A percentile compares a stretch with the other conserved stretches of the same genome.
Evolutionary conservation across 2,329 filamentous ascomycete genomes (phyloP).

Genomic region (Diaporthe sp.): DNA sequence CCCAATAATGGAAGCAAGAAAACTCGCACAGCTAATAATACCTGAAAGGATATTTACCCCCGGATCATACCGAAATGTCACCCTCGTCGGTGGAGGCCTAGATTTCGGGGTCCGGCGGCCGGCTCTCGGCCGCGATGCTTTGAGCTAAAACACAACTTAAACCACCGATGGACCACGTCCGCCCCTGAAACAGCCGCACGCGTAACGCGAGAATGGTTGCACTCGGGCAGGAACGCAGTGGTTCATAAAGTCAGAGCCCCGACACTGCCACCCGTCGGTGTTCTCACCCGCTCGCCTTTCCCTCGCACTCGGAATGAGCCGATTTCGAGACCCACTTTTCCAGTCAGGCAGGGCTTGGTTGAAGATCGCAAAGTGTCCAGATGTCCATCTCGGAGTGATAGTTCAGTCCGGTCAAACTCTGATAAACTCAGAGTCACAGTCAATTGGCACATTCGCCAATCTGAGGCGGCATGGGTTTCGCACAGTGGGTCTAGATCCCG

Average conservation of each 20-base stretch:
- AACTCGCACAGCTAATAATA: not conserved
- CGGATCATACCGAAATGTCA: too few species aligned
- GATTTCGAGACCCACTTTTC: not conserved
- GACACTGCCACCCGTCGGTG: not conserved
- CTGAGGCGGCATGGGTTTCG: conserved; percentile 9
- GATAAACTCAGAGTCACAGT: not conserved
- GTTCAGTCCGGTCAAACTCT: conserved; percentile 20
- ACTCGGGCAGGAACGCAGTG: not conserved
- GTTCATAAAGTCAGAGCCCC: not conserved
- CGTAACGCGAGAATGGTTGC: not conserved
- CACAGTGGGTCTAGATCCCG: not conserved
- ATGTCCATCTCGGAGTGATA: not conserved
- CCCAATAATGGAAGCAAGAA: not conserved
- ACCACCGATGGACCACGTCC: not conserved
- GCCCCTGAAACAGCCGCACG: not conserved
- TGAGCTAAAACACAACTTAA: not conserved
- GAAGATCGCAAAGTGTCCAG: not conserved
- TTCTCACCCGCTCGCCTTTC: not conserved
- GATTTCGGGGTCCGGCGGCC: not conserved
- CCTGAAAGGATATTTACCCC: not conserved
- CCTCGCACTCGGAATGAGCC: conserved; percentile 4
- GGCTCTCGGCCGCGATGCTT: not conserved
- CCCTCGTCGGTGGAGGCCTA: not conserved
- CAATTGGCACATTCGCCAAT: not conserved
- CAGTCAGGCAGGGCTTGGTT: not conserved